Percentiles rank a stretch among this genome's conserved stretches.
These are phyloP conservation scores for Vanilla planifolia DNA, from an alignment of 106 monocot species.

Conservation along the genomic window DNA sequence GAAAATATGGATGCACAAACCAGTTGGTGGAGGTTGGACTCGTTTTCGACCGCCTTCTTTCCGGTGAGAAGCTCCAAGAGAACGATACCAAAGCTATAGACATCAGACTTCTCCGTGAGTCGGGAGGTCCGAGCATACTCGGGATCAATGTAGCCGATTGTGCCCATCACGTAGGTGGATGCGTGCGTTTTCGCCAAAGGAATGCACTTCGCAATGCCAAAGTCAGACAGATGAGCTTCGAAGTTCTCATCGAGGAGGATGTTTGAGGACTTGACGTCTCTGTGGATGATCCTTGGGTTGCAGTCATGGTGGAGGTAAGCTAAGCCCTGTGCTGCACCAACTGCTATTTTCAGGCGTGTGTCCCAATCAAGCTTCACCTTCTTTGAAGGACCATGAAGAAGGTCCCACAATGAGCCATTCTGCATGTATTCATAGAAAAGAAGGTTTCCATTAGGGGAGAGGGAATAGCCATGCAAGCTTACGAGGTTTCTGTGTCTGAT, in stretches of 20 bases:
- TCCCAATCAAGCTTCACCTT: constrained; percentile 99
- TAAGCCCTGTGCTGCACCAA: constrained; percentile 89
- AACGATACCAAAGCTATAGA: constrained; percentile 92
- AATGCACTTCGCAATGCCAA: constrained; percentile 88
- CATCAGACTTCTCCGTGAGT: constrained; percentile 90
- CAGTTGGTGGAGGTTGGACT: constrained; percentile 91
- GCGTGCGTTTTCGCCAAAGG: constrained; percentile 73
- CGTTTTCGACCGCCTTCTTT: constrained; percentile 91
- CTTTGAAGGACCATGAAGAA: constrained; percentile 90
- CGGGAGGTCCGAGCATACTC: constrained; percentile 95
- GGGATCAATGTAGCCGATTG: constrained; percentile 97
- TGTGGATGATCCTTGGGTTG: constrained; percentile 77
- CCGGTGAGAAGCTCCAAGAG: constrained; percentile 92
- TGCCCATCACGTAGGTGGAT: constrained; percentile 87
- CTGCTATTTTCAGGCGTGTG: constrained; percentile 78
- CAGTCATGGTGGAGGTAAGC: constrained; percentile 98
- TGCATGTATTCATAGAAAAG: constrained; percentile 99
- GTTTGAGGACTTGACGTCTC: constrained; percentile 96
- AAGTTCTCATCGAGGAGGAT: constrained; percentile 94
- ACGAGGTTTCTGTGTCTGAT: constrained; percentile 91
- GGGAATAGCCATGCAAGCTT: constrained; percentile 84
- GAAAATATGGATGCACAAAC: constrained; percentile 19
- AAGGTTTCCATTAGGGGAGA: constrained; percentile 91
- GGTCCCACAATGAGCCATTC: constrained; percentile 99
- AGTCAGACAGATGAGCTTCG: constrained; percentile 84